Evolutionary conservation across 108 stramenopile genomes (phyloP).

Genomic region (Skeletonema potamos): DNA sequence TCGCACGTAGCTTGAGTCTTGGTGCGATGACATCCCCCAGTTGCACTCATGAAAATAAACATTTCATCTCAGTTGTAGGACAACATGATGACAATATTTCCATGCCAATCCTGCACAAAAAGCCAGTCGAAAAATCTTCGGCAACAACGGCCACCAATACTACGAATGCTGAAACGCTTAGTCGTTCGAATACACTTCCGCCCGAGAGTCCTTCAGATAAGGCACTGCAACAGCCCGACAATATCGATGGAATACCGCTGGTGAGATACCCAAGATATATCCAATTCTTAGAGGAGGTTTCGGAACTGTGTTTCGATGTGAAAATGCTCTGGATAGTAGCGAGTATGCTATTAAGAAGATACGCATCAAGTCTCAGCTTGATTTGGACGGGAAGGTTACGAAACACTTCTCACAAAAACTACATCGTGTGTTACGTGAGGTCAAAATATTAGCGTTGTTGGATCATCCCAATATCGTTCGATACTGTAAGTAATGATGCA

Average conservation of each 20-base stretch:
- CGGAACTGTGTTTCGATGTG: conserved; percentile 82
- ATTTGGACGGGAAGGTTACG: conserved; percentile 48
- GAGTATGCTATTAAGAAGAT: conserved; percentile 97
- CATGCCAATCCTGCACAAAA: background rate
- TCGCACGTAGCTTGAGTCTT: conserved; percentile 26
- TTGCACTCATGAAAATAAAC: background rate
- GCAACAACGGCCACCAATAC: background rate
- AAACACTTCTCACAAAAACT: conserved; percentile 64
- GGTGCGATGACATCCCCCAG: conserved; percentile 24
- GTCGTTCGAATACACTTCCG: conserved; percentile 7
- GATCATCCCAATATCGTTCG: conserved; percentile 96
- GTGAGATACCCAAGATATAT: conserved; percentile 81
- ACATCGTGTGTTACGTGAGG: conserved; percentile 92
- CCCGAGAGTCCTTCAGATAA: background rate
- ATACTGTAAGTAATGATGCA: conserved; percentile 56
- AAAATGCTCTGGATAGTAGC: conserved; percentile 81
- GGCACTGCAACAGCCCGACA: conserved; percentile 13
- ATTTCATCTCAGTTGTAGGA: conserved; percentile 13
- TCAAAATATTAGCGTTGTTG: conserved; percentile 87
- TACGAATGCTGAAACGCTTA: background rate
- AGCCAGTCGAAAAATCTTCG: background rate
- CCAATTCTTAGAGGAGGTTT: conserved; percentile 89
- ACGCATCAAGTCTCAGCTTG: conserved; percentile 51
- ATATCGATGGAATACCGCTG: conserved; percentile 71
- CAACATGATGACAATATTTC: background rate